A percentile compares a stretch with the other conserved stretches of the same genome.
Evolutionary conservation across 2,329 filamentous ascomycete genomes (phyloP).

Genomic region (Lachnellula suecica): DNA sequence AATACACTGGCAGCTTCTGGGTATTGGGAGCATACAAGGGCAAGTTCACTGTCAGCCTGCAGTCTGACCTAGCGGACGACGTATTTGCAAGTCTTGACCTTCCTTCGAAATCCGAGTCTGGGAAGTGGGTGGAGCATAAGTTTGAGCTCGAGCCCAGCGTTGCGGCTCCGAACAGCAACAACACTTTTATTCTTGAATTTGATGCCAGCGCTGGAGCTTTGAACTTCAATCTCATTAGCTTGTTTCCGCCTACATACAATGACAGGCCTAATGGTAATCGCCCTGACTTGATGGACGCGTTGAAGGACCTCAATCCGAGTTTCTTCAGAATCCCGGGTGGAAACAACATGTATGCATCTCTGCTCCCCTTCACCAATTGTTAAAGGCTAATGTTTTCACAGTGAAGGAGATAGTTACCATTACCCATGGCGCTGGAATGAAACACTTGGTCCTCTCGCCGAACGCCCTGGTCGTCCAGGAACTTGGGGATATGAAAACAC

Average conservation of each 20-base stretch:
- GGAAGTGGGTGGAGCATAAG: conserved; percentile 24
- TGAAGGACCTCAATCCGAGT: conserved; percentile 52
- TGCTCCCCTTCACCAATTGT: background rate
- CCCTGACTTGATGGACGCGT: conserved; percentile 51
- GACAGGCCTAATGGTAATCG: conserved; percentile 55
- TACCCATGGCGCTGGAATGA: conserved; percentile 38
- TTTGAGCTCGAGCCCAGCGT: conserved; percentile 17
- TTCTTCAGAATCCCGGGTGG: conserved; percentile 66
- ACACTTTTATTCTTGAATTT: conserved; percentile 55
- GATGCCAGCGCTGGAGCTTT: conserved; percentile 43
- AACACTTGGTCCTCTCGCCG: conserved; percentile 39
- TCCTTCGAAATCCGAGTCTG: conserved; percentile 6
- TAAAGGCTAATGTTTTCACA: no score
- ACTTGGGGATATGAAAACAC: conserved; percentile 44
- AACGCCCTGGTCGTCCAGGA: conserved; percentile 37
- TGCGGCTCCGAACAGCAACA: conserved; percentile 41
- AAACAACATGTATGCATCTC: conserved; percentile 54
- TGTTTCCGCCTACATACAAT: conserved; percentile 62
- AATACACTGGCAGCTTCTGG: conserved; percentile 30
- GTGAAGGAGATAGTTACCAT: conserved; percentile 25
- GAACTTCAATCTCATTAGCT: conserved; percentile 57
- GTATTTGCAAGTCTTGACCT: conserved; percentile 24
- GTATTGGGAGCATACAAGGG: conserved; percentile 21
- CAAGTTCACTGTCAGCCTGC: conserved; percentile 31
- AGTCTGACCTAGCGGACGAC: conserved; percentile 12